phyloP scores from a whole-genome alignment of 345 rosid genomes.

The Reutealis trisperma region DNA sequence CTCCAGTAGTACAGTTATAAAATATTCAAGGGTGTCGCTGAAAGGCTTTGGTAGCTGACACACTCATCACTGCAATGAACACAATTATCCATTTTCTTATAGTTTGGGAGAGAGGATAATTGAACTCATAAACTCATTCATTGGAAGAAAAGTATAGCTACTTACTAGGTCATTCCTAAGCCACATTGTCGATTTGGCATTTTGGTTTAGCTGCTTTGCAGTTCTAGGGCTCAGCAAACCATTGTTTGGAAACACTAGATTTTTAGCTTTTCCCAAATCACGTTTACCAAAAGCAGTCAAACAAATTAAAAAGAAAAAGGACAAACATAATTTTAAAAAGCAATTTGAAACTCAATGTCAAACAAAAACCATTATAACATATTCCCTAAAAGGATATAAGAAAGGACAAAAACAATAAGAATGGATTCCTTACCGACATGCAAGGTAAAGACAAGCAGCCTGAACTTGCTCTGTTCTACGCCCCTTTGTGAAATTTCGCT shows the following conservation, averaged over 20 bases:
- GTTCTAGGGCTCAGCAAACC: too few species aligned
- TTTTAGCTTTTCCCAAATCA: too few species aligned
- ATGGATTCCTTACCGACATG: slow-evolving; percentile 64
- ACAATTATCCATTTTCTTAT: background rate
- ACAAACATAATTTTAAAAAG: too few species aligned
- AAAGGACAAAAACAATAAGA: background rate
- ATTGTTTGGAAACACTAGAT: too few species aligned
- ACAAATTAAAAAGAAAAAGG: too few species aligned
- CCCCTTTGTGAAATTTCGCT: slow-evolving; percentile 72
- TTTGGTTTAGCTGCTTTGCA: too few species aligned
- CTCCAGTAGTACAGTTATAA: background rate
- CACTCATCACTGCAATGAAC: background rate
- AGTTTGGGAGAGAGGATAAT: background rate
- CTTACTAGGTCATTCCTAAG: too few species aligned
- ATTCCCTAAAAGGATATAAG: background rate
- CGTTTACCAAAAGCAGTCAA: too few species aligned
- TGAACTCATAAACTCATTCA: too few species aligned
- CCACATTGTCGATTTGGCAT: too few species aligned
- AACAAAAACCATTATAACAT: background rate
- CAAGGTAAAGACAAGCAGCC: slow-evolving; percentile 85
- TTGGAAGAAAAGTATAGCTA: too few species aligned
- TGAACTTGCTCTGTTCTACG: slow-evolving; percentile 84
- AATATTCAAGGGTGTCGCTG: background rate
- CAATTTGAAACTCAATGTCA: background rate
- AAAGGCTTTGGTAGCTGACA: background rate